Conservation (phyloP, 2,329 filamentous ascomycete genomes). For the Colletotrichum sansevieriae region DNA sequence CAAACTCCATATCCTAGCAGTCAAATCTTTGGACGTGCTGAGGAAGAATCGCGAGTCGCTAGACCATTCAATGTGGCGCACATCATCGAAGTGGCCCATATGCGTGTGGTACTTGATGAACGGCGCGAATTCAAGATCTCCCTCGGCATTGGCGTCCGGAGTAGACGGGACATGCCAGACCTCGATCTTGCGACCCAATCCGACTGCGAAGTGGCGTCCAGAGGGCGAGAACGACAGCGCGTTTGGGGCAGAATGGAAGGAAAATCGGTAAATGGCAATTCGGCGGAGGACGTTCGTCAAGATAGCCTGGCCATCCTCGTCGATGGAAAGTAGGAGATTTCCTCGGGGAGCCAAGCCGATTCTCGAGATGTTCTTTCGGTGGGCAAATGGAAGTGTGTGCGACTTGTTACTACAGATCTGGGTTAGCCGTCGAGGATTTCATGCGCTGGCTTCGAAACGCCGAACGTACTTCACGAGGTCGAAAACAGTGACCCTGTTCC, state of each 20-base stretch:
- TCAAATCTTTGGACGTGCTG: conserved; percentile 91
- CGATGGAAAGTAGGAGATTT: conserved; percentile 91
- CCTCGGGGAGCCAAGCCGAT: conserved; percentile 91
- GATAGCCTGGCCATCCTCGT: conserved; percentile 94
- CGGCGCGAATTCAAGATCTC: conserved; percentile 93
- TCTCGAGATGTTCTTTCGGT: conserved; percentile 91
- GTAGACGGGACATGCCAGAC: conserved; percentile 97
- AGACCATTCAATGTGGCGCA: conserved; percentile 93
- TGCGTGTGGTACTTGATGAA: conserved; percentile 91
- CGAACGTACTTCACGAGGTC: conserved; percentile 87
- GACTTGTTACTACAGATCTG: conserved; percentile 78
- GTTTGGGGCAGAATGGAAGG: conserved; percentile 87
- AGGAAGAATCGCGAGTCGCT: conserved; percentile 96
- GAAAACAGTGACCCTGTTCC: conserved; percentile 95
- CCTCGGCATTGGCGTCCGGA: conserved; percentile 81
- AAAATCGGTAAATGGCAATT: conserved; percentile 92
- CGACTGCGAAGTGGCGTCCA: conserved; percentile 90
- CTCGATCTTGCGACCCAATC: conserved; percentile 87
- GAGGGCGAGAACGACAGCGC: conserved; percentile 92
- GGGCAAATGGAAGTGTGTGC: conserved; percentile 87
- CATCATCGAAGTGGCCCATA: conserved; percentile 88
- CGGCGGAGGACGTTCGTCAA: conserved; percentile 90
- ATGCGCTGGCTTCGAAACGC: background rate
- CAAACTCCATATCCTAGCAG: conserved; percentile 94
- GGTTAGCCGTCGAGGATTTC: conserved; percentile 2